phyloP scores from a whole-genome alignment of 2,329 filamentous ascomycete species.

The Curvularia eragrostidis region DNA sequence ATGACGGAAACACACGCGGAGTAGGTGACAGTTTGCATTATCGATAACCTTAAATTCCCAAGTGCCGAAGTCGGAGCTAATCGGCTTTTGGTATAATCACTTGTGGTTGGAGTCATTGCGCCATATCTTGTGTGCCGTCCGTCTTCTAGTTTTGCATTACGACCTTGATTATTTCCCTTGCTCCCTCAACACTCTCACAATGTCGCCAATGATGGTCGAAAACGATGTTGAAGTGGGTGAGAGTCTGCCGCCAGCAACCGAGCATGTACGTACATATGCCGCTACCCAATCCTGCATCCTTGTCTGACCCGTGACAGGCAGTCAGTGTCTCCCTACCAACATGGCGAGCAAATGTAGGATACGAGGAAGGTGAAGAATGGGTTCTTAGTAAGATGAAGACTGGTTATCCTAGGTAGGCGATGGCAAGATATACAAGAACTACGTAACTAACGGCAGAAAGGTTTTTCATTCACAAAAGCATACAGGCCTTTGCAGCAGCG shows the following conservation, averaged over 20 bases:
- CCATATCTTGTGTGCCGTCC: slow-evolving; percentile 12
- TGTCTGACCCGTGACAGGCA: slow-evolving; percentile 64
- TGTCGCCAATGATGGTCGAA: slow-evolving; percentile 37
- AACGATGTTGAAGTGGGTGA: slow-evolving; percentile 50
- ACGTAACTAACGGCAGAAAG: slow-evolving; percentile 53
- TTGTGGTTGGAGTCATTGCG: slow-evolving; percentile 23
- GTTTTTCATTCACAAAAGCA: slow-evolving; percentile 90
- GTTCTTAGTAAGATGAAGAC: slow-evolving; percentile 85
- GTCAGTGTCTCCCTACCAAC: slow-evolving; percentile 95
- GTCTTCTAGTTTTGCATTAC: slow-evolving; percentile 8
- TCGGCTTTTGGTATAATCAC: slow-evolving; percentile 17
- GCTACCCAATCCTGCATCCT: slow-evolving; percentile 2
- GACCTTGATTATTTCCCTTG: neutral
- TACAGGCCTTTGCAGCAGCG: slow-evolving; percentile 73
- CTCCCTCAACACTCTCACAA: slow-evolving; percentile 15
- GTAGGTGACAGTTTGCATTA: slow-evolving; percentile 28
- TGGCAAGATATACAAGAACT: slow-evolving; percentile 1
- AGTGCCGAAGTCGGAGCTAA: slow-evolving; percentile 45
- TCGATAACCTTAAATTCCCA: slow-evolving; percentile 45
- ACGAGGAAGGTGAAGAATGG: slow-evolving; percentile 90
- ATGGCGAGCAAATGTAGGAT: slow-evolving; percentile 89
- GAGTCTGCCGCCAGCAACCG: slow-evolving; percentile 49
- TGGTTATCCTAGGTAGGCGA: slow-evolving; percentile 79
- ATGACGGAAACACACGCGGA: slow-evolving; percentile 12
- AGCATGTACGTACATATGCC: slow-evolving; percentile 47